Conservation (phyloP, 371 early-diverging fungal species). For the Paraphysoderma sedebokerense region DNA sequence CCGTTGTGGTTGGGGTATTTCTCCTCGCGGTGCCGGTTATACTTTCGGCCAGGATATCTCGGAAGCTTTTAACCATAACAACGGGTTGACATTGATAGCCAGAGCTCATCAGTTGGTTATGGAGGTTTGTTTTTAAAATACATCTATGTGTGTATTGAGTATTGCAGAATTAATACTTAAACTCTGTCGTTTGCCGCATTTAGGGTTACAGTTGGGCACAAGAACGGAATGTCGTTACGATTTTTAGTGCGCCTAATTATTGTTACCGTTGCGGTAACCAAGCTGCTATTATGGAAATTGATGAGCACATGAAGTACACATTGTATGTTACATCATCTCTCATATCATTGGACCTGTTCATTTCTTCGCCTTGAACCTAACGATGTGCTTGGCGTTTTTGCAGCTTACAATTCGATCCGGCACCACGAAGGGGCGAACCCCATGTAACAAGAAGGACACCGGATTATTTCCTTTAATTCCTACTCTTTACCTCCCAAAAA, state of each 20-base stretch:
- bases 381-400: conserved; percentile 8
- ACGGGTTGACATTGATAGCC: conserved; percentile 91
- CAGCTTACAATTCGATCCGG: conserved; percentile 96
- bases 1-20: conserved; percentile 95
- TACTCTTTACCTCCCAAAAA: too few relatives aligned
- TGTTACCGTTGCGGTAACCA: conserved; percentile 63
- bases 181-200: neutral
- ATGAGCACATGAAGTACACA: conserved; percentile 85
- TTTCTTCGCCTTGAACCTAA: neutral
- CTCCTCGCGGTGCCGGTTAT: conserved; percentile 98
- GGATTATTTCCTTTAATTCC: conserved; percentile 94
- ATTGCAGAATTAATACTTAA: neutral
- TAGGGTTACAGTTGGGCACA: conserved; percentile 95
- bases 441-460: conserved; percentile 96
- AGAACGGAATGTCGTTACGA: conserved; percentile 96
- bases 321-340: conserved; percentile 38
- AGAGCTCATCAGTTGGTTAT: conserved; percentile 99
- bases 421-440: conserved; percentile 94
- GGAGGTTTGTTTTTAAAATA: conserved; percentile 44
- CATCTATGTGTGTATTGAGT: neutral
- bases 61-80: conserved; percentile 91
- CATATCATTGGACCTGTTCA: neutral
- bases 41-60: conserved; percentile 92
- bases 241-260: conserved; percentile 82
- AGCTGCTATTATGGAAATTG: conserved; percentile 61